Evolutionary conservation across 176 grass and related monocot genomes (phyloP).

Genomic region (Cenchrus purpureus): DNA sequence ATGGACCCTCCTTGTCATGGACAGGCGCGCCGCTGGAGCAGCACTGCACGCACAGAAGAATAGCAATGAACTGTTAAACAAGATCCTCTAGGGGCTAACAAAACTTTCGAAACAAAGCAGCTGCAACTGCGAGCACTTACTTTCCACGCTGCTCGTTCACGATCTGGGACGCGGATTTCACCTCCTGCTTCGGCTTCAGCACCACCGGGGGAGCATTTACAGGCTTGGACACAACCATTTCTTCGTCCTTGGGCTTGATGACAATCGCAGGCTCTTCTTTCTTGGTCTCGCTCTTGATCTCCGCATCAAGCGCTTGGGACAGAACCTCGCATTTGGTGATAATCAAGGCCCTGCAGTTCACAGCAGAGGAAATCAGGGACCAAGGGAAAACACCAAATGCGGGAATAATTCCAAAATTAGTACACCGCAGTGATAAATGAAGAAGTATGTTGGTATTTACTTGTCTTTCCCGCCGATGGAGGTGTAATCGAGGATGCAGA

Average conservation of each 20-base stretch:
- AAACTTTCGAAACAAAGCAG: not conserved
- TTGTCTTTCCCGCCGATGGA: slow-evolving; percentile 54
- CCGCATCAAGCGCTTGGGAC: slow-evolving; percentile 55
- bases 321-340: slow-evolving; percentile 80
- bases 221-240: slow-evolving; percentile 13
- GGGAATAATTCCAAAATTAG: not conserved
- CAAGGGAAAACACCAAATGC: not conserved
- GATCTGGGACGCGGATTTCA: slow-evolving; percentile 83
- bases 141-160: slow-evolving; percentile 81
- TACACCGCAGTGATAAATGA: too few species aligned
- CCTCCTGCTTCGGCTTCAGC: slow-evolving; percentile 72
- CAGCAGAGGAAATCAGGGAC: not conserved
- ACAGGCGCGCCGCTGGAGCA: slow-evolving; percentile 75
- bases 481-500: slow-evolving; percentile 84
- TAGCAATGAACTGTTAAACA: not conserved
- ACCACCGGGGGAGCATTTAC: slow-evolving; percentile 13
- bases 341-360: slow-evolving; percentile 67
- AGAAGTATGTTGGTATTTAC: slow-evolving; percentile 32
- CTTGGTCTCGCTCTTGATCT: slow-evolving; percentile 69
- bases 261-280: slow-evolving; percentile 33
- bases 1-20: slow-evolving; percentile 89
- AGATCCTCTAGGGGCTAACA: not conserved
- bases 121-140: slow-evolving; percentile 49
- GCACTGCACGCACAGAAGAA: slow-evolving; percentile 54
- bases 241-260: slow-evolving; percentile 47